Base-by-base conservation (phyloP, 495 filamentous ascomycete genomes). In the Tuber calosporum region DNA sequence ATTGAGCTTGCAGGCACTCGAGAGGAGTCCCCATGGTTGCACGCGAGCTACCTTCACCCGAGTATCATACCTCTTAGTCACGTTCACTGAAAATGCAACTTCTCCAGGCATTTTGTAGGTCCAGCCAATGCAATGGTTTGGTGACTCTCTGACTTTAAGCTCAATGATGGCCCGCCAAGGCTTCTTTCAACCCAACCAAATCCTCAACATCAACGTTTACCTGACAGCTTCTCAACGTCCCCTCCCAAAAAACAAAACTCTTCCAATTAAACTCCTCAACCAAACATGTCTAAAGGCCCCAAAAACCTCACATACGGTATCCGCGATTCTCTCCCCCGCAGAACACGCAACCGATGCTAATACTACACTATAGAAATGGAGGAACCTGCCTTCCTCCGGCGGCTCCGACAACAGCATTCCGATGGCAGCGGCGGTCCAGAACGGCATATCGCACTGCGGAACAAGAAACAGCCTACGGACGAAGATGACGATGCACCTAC, bases 221-320 rank as follows among this genome's bases (percentile, higher is more conserved):
- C 26, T 34, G 39, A 66, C 45, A 34, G 66, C 17, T 48, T n/a
- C 68, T 30, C n/a, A 71, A 53, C 53, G 2, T 62, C 53, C 13
- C n/a, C 11, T 17, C 34, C 53, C 53, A 34, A 19, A 62, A 62
- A 34, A 30, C 0, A 34, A 62, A 34, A n/a, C 53, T 17, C 53
- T 34, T 30, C 13, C 13, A 15, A 15, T 62, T 62, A 26, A 34
- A 5, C 53, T 1, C 53, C 53, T 62, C 53, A 62, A 62, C 13
- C 26, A 62, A 62, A 62, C n/a, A 84, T 84, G 83, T 81, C 85
- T 77, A 85, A 86, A 53, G 73, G 77, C 45, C 78, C 83, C 45
- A 86, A 84, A 81, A 82, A 84, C 73, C 80, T 86, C 34, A 77
- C 43, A 67, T 86, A 86, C 78, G 84, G 84, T 82, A 72, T 22